These are phyloP conservation scores for Barnettozyma botsteinii DNA, from an alignment of 805 yeast genomes.

Conservation along the genomic window DNA sequence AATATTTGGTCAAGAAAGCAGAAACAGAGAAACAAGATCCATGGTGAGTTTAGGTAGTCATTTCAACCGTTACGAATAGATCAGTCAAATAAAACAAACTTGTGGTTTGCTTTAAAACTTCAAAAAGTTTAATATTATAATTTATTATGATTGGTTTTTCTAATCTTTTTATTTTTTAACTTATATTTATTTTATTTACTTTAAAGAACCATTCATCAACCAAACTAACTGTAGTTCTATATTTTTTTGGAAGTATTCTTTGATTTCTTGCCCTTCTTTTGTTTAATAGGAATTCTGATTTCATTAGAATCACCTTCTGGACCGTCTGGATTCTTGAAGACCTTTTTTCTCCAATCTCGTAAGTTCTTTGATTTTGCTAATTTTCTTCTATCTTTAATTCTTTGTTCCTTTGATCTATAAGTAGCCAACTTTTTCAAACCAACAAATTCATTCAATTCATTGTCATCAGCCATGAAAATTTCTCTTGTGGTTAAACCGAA, in stretches of 20 bases:
- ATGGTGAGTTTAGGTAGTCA: slow-evolving; percentile 23
- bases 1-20: slow-evolving; percentile 11
- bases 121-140: too few relatives aligned
- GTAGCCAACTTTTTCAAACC: slow-evolving; percentile 94
- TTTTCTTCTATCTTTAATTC: slow-evolving; percentile 75
- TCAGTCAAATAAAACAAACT: background rate
- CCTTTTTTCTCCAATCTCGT: slow-evolving; percentile 84
- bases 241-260: background rate
- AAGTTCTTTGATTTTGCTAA: slow-evolving; percentile 76
- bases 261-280: slow-evolving; percentile 1
- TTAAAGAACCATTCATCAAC: too few relatives aligned
- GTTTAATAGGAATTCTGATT: slow-evolving; percentile 21
- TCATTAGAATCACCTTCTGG: slow-evolving; percentile 24
- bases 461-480: slow-evolving; percentile 85
- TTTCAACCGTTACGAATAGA: slow-evolving; percentile 22
- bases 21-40: slow-evolving; percentile 24
- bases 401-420: slow-evolving; percentile 69
- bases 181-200: too few relatives aligned
- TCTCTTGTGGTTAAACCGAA: slow-evolving; percentile 84
- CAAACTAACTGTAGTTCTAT: background rate
- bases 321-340: slow-evolving; percentile 60
- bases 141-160: background rate
- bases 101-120: too few relatives aligned
- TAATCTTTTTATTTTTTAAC: background rate
- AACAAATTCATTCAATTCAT: slow-evolving; percentile 73